phyloP scores from a whole-genome alignment of 257 asterid genomes.

The Solanum piurae region DNA sequence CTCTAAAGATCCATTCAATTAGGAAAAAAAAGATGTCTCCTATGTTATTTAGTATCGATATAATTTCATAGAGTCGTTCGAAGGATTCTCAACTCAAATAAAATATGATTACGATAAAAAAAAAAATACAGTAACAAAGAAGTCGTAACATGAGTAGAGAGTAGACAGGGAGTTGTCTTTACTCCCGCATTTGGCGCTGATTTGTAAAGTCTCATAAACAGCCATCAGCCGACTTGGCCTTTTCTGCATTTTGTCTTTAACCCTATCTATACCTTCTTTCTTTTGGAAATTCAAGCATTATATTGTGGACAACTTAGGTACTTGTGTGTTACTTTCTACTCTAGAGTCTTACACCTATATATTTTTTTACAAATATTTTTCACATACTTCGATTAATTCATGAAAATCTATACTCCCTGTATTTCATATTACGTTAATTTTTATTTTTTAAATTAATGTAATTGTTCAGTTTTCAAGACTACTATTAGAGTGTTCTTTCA shows the following conservation, averaged over 20 bases:
- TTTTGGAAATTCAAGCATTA: not conserved
- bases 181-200: conserved; percentile 3
- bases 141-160: not conserved
- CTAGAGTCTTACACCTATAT: not conserved
- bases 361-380: not conserved
- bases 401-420: not conserved
- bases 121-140: not conserved
- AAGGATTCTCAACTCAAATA: too few species aligned
- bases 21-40: not conserved
- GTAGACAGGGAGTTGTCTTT: not conserved
- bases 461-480: too few species aligned
- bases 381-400: not conserved
- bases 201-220: not conserved
- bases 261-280: not conserved
- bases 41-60: not conserved
- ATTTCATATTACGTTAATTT: too few species aligned
- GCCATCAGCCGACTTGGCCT: conserved; percentile 23
- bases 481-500: too few species aligned
- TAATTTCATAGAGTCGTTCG: too few species aligned
- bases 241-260: conserved; percentile 34
- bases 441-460: too few species aligned
- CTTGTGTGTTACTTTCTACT: not conserved
- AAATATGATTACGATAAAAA: not conserved
- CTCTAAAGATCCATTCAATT: too few species aligned
- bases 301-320: not conserved